These are phyloP conservation scores for Penicillium canariense DNA, from an alignment of 495 filamentous ascomycete genomes.

Conservation along the genomic window DNA sequence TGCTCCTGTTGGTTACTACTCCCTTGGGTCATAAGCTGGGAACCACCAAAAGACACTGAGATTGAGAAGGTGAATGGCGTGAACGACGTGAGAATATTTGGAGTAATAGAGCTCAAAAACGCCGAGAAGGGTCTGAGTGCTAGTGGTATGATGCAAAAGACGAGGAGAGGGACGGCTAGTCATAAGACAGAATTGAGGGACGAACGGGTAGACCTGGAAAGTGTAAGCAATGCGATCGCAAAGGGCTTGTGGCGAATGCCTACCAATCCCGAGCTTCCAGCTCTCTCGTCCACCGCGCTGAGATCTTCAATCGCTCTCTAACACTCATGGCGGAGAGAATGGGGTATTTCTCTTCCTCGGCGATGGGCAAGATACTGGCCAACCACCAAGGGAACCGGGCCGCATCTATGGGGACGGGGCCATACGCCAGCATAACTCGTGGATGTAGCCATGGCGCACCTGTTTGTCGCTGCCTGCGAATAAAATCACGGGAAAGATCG, in stretches of 20 bases:
- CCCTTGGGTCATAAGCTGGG: constrained; percentile 10
- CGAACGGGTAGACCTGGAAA: constrained; percentile 32
- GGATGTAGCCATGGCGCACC: constrained; percentile 72
- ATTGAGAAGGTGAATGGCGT: constrained; percentile 41
- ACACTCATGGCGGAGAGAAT: constrained; percentile 71
- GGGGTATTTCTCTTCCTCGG: constrained; percentile 74
- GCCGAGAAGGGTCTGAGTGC: constrained; percentile 22
- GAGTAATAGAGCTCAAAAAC: constrained; percentile 23
- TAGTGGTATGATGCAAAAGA: constrained; percentile 35
- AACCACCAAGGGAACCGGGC: constrained; percentile 89
- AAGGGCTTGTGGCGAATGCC: constrained; percentile 29
- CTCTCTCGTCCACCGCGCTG: constrained; percentile 69
- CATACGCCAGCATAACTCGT: constrained; percentile 70
- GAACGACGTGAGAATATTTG: constrained; percentile 31
- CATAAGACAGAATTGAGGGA: constrained; percentile 44
- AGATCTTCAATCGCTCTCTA: constrained; percentile 75
- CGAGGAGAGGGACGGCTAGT: constrained; percentile 50
- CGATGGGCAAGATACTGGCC: constrained; percentile 73
- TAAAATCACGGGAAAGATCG: constrained; percentile 60
- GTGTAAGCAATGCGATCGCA: background rate
- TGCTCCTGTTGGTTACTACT: constrained; percentile 11
- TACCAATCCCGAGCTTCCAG: constrained; percentile 73
- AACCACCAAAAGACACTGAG: constrained; percentile 40
- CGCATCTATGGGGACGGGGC: constrained; percentile 70
- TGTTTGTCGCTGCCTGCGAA: constrained; percentile 59